Base-by-base conservation (phyloP, 164 flowering plant genomes). In the Nymphaea thermarum region DNA sequence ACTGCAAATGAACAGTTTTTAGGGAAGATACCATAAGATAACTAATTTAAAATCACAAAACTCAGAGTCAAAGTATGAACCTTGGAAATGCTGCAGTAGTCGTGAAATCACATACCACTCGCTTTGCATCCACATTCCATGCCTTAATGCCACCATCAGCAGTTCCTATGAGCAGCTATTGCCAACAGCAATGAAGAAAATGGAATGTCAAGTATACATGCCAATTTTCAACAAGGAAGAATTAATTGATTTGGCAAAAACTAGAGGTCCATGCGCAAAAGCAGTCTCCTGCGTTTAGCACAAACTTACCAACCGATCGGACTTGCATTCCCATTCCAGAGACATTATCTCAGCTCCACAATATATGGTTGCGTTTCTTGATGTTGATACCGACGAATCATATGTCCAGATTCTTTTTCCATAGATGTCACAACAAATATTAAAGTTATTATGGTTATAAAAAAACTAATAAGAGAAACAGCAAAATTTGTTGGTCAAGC, bases 101-200 rank as follows among this genome's bases (percentile, higher is more conserved):
- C 75, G 70, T 82, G 66, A 93, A 87, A 82, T 93, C 97, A 77
- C 98, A 93, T 17, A 90, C 97, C 73, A 93, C 98, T 80, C 97
- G 84, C 80, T 93, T 93, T 70, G 98, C 96, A 84, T 93, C 98
- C 72, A 85, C 98, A 81, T 93, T 93, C 98, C 98, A 93, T 71
- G 98, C 97, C 81, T 93, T 93, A 69, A 93, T 85, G 71, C 97
- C 91, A 44, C 92, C 91, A 85, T 86, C 84, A 75, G 91, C 88
- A 73, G 97, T 90, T 72, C 97, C 98, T 72, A 93, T 90, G 75
- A 93, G 91, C 78, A 90, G 93, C 98, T 93, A 83, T 76, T 72
- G 66, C 76, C 74, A 79, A 80, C 70, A 77, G 69, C 70, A 80
- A 81, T 66, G 42, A 74, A 60, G 77, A 67, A 68, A 63, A 53